Evolutionary conservation across 192 early-diverging fungal genomes (phyloP), one percentile per base, ranked within the genome.

Genomic region (Backusella liffmaniae): DNA sequence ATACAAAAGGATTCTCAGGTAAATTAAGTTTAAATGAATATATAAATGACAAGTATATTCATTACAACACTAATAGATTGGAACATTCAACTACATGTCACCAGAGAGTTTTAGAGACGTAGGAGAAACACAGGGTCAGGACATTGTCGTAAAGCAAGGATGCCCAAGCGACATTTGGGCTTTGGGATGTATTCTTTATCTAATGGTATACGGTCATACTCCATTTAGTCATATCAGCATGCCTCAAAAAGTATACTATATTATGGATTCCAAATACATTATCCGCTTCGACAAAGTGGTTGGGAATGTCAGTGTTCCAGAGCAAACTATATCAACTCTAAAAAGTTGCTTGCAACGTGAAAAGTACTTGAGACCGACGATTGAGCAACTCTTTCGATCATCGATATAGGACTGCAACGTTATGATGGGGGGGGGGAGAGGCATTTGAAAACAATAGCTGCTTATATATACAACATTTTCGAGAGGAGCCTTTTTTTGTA

Each of bases 61-160:
- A 67, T 73, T 71, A 35, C 37, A 53, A 12, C 69, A 12, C 69
- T 37, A 32, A 32, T 32, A 86, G 75, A 84, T 91, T 23, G 97
- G 97, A 3, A 99, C 97, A 0, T 84, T 94, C 8, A 97, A 97
- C 73, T 99, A 98, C 80, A 99, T 99, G 96, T 89, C 96, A 1
- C 97, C 97, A 0, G 97, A 99, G 80, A 90, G 95, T 7, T 49
- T 76, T 4, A 1, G 10, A 9, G 69, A 49, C 29, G 9, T 59
- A 3, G 29, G 21, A 0, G 26, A 26, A 7, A 23, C 18, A 16
- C 3, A 16, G 0, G 21, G 21, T 1, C 15, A 67, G n/a, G 3
- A 66, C 4, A 12, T 37, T 0, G 1, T 21, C 4, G 42, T 70
- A 12, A 70, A 42, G 35, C 66, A 36, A 36, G 75, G 41, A 37